Percentiles rank a stretch among this genome's conserved stretches.
These are phyloP conservation scores for Carex cristatella DNA, from an alignment of 176 grass and related monocot genomes.

Conservation along the genomic window DNA sequence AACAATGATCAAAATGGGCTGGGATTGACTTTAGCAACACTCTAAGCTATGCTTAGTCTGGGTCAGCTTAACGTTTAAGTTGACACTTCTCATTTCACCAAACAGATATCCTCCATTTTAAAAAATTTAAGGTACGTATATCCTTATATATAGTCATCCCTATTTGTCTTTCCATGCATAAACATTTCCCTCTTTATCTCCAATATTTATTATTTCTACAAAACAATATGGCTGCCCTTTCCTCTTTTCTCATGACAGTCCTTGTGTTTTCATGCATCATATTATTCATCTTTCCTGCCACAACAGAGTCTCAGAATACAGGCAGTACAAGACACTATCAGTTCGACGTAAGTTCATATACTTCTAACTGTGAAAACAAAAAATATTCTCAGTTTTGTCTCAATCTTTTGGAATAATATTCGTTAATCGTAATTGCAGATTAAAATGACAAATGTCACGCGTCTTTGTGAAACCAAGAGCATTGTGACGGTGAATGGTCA, in stretches of 20 bases:
- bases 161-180: not conserved
- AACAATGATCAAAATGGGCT: not conserved
- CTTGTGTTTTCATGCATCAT: conserved; percentile 17
- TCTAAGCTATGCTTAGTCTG: conserved; percentile 21
- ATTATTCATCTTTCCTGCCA: conserved; percentile 18
- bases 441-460: conserved; percentile 45
- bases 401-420: not conserved
- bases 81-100: conserved; percentile 27
- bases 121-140: conserved; percentile 6
- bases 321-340: conserved; percentile 53
- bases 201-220: conserved; percentile 4
- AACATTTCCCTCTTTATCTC: not conserved
- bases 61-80: conserved; percentile 3
- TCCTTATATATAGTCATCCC: conserved; percentile 12
- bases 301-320: conserved; percentile 2
- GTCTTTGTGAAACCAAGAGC: conserved; percentile 70
- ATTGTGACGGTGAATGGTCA: conserved; percentile 66
- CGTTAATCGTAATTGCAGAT: conserved; percentile 30
- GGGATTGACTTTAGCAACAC: conserved; percentile 53
- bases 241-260: not conserved
- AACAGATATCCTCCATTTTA: conserved; percentile 4
- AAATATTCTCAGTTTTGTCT: not conserved
- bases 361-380: not conserved
- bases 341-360: conserved; percentile 41
- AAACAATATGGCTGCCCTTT: conserved; percentile 23